Evolutionary conservation across 352 stramenopile genomes (phyloP).

Genomic region (Phytophthora pseudosyringae): DNA sequence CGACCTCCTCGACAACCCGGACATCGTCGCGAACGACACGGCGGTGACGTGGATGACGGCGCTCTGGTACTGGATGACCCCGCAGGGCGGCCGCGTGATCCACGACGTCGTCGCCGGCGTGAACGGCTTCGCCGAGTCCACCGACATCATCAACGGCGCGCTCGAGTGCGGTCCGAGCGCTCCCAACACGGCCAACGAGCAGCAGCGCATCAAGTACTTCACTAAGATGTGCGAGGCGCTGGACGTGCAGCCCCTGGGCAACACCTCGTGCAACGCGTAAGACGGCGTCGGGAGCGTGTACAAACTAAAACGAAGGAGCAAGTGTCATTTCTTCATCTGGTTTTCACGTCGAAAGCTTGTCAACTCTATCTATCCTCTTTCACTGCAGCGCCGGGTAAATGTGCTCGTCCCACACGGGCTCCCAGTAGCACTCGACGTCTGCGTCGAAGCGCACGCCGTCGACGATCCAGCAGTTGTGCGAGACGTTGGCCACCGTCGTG

Average conservation of each 20-base stretch:
- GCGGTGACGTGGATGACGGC: slow-evolving; percentile 52
- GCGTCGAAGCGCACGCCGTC: slow-evolving; percentile 77
- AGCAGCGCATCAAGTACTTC: slow-evolving; percentile 44
- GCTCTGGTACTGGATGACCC: slow-evolving; percentile 66
- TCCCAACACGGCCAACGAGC: slow-evolving; percentile 44
- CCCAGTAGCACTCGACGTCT: slow-evolving; percentile 59
- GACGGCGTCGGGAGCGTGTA: neutral
- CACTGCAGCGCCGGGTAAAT: slow-evolving; percentile 40
- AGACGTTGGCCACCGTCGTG: slow-evolving; percentile 25
- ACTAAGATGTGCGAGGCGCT: slow-evolving; percentile 37
- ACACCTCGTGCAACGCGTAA: slow-evolving; percentile 46
- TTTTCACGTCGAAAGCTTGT: neutral
- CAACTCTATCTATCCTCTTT: neutral
- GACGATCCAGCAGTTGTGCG: slow-evolving; percentile 43
- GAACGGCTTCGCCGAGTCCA: slow-evolving; percentile 50
- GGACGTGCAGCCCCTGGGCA: slow-evolving; percentile 41
- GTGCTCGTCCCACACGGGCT: slow-evolving; percentile 92
- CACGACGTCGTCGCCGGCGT: slow-evolving; percentile 46
- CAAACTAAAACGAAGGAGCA: slow-evolving; percentile 4
- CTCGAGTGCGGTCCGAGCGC: slow-evolving; percentile 49
- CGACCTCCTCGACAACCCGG: slow-evolving; percentile 47
- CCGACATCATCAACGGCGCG: slow-evolving; percentile 56
- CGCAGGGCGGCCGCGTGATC: slow-evolving; percentile 47
- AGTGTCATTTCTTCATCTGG: neutral
- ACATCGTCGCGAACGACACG: slow-evolving; percentile 44